Evolutionary conservation across 2,329 filamentous ascomycete species (phyloP).

Genomic region (Aspergillus amoenus): DNA sequence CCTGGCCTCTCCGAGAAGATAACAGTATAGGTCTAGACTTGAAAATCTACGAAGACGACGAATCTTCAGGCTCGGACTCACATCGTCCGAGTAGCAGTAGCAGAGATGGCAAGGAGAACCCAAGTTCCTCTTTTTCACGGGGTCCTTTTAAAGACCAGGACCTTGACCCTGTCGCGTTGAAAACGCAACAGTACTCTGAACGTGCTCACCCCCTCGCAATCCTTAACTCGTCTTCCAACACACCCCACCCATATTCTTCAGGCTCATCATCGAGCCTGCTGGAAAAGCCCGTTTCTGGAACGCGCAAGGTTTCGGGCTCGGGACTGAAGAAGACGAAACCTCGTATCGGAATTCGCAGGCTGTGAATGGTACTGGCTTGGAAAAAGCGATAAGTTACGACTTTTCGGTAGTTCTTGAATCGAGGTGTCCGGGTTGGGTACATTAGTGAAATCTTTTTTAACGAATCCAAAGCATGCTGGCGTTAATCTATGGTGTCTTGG

Average conservation of each 20-base stretch:
- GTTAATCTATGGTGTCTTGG: not conserved
- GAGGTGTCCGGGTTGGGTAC: not conserved
- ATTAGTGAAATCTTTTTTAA: not conserved
- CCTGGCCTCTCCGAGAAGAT: not conserved
- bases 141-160: constrained; percentile 16
- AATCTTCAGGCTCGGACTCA: constrained; percentile 16
- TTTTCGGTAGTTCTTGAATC: not conserved
- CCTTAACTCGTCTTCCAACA: constrained; percentile 3
- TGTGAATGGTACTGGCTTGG: constrained; percentile 19
- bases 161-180: not conserved
- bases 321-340: constrained; percentile 29
- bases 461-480: not conserved
- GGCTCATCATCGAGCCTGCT: constrained; percentile 12
- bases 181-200: not conserved
- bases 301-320: constrained; percentile 24
- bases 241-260: constrained; percentile 11
- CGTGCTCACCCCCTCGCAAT: not conserved
- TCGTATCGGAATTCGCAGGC: constrained; percentile 35
- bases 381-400: not conserved
- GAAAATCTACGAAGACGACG: constrained; percentile 34
- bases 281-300: constrained; percentile 17
- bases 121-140: constrained; percentile 2
- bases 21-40: constrained; percentile 27
- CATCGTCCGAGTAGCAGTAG: constrained; percentile 18
- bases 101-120: constrained; percentile 25